phyloP scores from a whole-genome alignment of 306 rosid genomes.

The Quercus bicolor region DNA sequence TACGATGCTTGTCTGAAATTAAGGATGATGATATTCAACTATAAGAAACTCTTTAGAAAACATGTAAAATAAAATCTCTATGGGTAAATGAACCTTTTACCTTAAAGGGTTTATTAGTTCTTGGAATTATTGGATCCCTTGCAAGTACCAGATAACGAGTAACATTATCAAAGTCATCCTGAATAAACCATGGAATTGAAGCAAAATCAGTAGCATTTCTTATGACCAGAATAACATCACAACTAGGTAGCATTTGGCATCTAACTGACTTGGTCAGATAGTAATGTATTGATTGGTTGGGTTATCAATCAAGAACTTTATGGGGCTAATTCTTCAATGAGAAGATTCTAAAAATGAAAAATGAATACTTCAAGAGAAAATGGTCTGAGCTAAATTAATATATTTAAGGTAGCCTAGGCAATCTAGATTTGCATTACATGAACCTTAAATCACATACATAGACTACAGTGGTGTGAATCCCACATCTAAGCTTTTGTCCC shows the following conservation, averaged over 20 bases:
- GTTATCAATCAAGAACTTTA: too few relatives aligned
- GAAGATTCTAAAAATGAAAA: neutral
- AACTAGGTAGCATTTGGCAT: neutral
- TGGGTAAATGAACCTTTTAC: slow-evolving; percentile 20
- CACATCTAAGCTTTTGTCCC: neutral
- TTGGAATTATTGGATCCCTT: slow-evolving; percentile 64
- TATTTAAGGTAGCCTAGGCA: neutral
- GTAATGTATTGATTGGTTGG: too few relatives aligned
- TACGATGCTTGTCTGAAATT: slow-evolving; percentile 49
- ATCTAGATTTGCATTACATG: neutral
- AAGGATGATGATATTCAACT: neutral
- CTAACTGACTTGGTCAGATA: too few relatives aligned
- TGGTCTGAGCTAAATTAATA: neutral
- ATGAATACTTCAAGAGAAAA: neutral
- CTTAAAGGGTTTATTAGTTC: slow-evolving; percentile 41
- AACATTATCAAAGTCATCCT: slow-evolving; percentile 51
- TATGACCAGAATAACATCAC: neutral
- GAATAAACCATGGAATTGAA: slow-evolving; percentile 20
- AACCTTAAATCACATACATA: neutral
- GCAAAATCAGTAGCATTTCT: slow-evolving; percentile 11
- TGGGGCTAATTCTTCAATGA: neutral
- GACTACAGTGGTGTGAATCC: neutral
- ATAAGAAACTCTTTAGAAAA: neutral
- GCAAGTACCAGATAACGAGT: slow-evolving; percentile 62
- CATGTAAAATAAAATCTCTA: neutral